Evolutionary conservation across 208 protist genomes (phyloP).

Genomic region (Wallacemonas rigidus): DNA sequence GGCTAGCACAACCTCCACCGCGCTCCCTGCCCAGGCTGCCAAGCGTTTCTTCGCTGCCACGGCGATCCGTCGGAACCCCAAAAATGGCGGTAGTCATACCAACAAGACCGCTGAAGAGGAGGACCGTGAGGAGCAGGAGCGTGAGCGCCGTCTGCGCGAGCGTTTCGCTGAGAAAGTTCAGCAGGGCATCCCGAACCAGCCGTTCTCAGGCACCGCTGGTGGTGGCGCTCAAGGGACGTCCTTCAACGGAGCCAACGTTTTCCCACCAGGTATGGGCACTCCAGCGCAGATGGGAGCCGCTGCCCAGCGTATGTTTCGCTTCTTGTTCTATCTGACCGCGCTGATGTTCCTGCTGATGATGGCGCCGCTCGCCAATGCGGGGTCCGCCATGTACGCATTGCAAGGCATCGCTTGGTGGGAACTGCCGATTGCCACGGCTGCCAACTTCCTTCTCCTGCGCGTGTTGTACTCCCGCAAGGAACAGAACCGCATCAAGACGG

Average conservation of each 20-base stretch:
- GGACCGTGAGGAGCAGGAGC: slow-evolving; percentile 81
- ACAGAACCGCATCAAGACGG: slow-evolving; percentile 70
- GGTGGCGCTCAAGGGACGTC: neutral
- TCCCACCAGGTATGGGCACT: slow-evolving; percentile 15
- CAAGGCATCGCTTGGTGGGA: slow-evolving; percentile 80
- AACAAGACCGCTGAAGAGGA: slow-evolving; percentile 57
- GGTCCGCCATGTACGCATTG: slow-evolving; percentile 66
- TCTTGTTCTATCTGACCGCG: slow-evolving; percentile 64
- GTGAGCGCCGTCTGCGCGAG: slow-evolving; percentile 71
- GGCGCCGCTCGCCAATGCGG: slow-evolving; percentile 44
- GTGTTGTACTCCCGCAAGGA: slow-evolving; percentile 60
- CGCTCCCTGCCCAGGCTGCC: slow-evolving; percentile 3
- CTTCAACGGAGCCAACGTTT: slow-evolving; percentile 5
- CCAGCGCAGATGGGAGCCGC: slow-evolving; percentile 8
- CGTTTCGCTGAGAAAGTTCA: slow-evolving; percentile 80
- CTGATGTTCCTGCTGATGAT: slow-evolving; percentile 56
- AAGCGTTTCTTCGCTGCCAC: neutral
- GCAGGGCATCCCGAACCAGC: slow-evolving; percentile 41
- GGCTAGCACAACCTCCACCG: neutral
- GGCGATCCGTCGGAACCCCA: slow-evolving; percentile 4
- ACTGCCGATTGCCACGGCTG: slow-evolving; percentile 55
- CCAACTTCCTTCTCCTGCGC: slow-evolving; percentile 72
- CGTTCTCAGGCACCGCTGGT: slow-evolving; percentile 14
- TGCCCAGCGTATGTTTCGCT: slow-evolving; percentile 38
- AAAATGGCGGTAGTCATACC: slow-evolving; percentile 8